Conservation (phyloP, 139 green algal species). For the Mesostigma viride region DNA sequence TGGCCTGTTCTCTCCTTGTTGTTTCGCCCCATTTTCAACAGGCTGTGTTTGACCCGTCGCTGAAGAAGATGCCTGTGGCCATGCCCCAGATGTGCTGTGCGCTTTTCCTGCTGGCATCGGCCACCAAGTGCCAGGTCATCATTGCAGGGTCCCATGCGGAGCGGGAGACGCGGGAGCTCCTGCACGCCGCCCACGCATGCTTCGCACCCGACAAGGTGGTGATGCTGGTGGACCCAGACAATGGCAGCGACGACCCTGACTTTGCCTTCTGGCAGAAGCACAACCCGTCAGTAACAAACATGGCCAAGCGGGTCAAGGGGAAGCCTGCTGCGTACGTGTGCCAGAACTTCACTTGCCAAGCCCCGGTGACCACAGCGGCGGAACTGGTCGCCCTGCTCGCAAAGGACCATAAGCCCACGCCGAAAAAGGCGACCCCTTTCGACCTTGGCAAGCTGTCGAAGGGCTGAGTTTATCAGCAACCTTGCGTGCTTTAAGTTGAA, state of each 20-base stretch:
- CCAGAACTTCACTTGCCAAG: conserved; percentile 67
- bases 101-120: conserved; percentile 39
- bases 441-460: no score
- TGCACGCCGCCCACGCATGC: conserved; percentile 2
- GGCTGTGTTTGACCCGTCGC: conserved; percentile 39
- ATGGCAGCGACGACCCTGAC: conserved; percentile 25
- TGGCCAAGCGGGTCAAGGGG: conserved; percentile 40
- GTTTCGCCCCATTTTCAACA: no score
- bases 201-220: conserved; percentile 30
- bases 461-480: no score
- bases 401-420: no score
- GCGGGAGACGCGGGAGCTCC: not conserved
- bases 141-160: conserved; percentile 2
- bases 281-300: conserved; percentile 52
- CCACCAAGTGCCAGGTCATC: conserved; percentile 46
- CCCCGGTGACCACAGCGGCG: conserved; percentile 33
- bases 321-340: conserved; percentile 46
- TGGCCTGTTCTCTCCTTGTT: no score
- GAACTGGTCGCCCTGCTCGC: no score
- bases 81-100: conserved; percentile 63
- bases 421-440: no score
- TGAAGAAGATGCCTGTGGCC: conserved; percentile 47
- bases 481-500: no score
- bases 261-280: conserved; percentile 47
- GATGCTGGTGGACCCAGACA: conserved; percentile 51